Base-by-base conservation (phyloP, 2,329 filamentous ascomycete genomes). In the Cadophora luteo-olivacea region DNA sequence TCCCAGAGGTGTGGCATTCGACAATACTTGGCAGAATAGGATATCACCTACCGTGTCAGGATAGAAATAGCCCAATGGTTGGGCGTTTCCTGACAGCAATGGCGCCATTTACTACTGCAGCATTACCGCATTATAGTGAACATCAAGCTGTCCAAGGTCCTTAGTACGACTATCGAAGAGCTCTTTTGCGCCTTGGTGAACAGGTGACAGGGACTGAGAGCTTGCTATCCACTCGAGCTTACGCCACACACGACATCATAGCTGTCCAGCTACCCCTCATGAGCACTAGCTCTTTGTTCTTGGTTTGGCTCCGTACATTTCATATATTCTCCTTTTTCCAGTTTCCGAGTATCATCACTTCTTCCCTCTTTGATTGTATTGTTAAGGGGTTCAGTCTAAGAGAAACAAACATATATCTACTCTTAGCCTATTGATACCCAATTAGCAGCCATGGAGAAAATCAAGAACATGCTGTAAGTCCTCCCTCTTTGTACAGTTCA, bases 381-480 rank as follows among this genome's bases (percentile, higher is more conserved):
- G 22, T 11, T 5, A 19, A 22, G 45, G n/a, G 12, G 4, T 49
- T 8, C 19, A 49, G 22, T 5, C 32, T 54, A 14, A 41, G 11
- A 25, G 19, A 4, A 25, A 60, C n/a, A 60, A 25, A 60, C 33
- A 45, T 33, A 11, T 45, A 4, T 16, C 36, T 25, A 2, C 25
- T 55, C 8, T 38, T 25, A 7, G 19, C 45, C 11, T 54, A 4
- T 25, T 29, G 32, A 54, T 54, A 25, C 48, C 32, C 16, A 16
- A 45, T 29, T 9, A 49, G 51, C 63, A 69, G 74, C 68, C 65
- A 78, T 78, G 77, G 76, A 79, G 22, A 78, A 74, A 65, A 69
- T 78, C 51, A 78, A 76, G 75, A 77, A 75, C 60, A 48, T 79
- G 29, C 58, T 79, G 77, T 78, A 66, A 67, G 76, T 68, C 11